Conservation (phyloP, 2,329 filamentous ascomycete species). For the Emergomyces africanus region DNA sequence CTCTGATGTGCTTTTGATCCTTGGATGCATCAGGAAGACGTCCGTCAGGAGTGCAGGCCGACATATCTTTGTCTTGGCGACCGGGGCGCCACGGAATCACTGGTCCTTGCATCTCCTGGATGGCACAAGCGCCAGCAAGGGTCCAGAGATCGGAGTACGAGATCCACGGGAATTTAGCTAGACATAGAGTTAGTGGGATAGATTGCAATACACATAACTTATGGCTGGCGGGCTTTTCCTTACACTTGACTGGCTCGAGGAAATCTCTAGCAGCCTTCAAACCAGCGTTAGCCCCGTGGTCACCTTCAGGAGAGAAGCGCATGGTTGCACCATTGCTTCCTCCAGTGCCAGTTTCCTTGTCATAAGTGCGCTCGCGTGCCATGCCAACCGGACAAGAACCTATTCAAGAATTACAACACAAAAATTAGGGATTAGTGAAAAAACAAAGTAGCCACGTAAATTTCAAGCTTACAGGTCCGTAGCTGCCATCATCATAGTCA, state of each 20-base stretch:
- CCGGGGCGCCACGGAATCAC: conserved; percentile 79
- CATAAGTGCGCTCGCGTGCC: conserved; percentile 89
- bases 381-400: conserved; percentile 74
- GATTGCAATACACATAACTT: neutral
- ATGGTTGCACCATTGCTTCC: conserved; percentile 95
- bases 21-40: conserved; percentile 74
- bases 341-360: conserved; percentile 75
- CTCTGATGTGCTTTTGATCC: conserved; percentile 67
- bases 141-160: conserved; percentile 96
- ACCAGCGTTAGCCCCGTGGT: conserved; percentile 90
- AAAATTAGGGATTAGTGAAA: neutral
- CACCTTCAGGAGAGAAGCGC: conserved; percentile 80
- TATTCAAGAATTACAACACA: conserved; percentile 11
- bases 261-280: conserved; percentile 79
- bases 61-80: conserved; percentile 63
- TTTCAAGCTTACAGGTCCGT: conserved; percentile 53
- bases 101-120: conserved; percentile 93
- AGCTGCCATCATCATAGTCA: conserved; percentile 93
- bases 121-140: conserved; percentile 66
- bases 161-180: conserved; percentile 84
- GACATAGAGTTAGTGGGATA: conserved; percentile 9
- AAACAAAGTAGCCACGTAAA: conserved; percentile 1
- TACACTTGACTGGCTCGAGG: conserved; percentile 78
- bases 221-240: conserved; percentile 15
- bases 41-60: conserved; percentile 86